Evolutionary conservation across 371 early-diverging fungal species (phyloP).

Genomic region (Actinomortierella ambigua): DNA sequence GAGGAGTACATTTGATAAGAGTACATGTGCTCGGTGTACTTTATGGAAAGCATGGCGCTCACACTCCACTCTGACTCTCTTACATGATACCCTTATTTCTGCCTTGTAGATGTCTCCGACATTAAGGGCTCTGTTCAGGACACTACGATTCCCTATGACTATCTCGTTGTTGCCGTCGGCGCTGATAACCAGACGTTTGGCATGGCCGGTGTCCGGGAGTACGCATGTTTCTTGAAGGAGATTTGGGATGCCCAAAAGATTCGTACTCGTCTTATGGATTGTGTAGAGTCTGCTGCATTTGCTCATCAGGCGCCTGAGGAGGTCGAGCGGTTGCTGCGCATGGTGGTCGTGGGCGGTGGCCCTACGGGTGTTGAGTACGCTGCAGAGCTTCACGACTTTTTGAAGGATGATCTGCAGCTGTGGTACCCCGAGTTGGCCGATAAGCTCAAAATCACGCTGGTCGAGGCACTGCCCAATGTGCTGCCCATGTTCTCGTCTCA

Average conservation of each 20-base stretch:
- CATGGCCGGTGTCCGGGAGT: constrained; percentile 85
- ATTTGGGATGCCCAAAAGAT: constrained; percentile 91
- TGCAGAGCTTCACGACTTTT: constrained; percentile 92
- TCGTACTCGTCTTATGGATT: constrained; percentile 84
- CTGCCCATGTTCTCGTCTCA: constrained; percentile 89
- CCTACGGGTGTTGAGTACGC: constrained; percentile 97
- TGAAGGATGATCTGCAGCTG: constrained; percentile 78
- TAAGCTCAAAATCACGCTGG: constrained; percentile 86
- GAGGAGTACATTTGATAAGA: too few species aligned
- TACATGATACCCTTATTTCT: neutral
- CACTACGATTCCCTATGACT: constrained; percentile 81
- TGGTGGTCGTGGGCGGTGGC: constrained; percentile 97
- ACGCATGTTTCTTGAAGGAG: constrained; percentile 88
- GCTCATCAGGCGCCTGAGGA: constrained; percentile 74
- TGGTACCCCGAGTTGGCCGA: constrained; percentile 90
- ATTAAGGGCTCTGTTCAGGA: constrained; percentile 64
- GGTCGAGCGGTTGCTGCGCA: constrained; percentile 87
- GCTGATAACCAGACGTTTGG: constrained; percentile 91
- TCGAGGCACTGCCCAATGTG: constrained; percentile 89
- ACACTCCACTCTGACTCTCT: neutral
- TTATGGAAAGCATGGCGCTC: neutral
- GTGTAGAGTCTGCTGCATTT: constrained; percentile 89
- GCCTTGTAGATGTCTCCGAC: constrained; percentile 67
- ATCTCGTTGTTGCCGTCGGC: constrained; percentile 88
- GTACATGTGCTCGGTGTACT: neutral